Conservation (phyloP, 768 basidiomycete genomes). For the Kwoniella sp. region DNA sequence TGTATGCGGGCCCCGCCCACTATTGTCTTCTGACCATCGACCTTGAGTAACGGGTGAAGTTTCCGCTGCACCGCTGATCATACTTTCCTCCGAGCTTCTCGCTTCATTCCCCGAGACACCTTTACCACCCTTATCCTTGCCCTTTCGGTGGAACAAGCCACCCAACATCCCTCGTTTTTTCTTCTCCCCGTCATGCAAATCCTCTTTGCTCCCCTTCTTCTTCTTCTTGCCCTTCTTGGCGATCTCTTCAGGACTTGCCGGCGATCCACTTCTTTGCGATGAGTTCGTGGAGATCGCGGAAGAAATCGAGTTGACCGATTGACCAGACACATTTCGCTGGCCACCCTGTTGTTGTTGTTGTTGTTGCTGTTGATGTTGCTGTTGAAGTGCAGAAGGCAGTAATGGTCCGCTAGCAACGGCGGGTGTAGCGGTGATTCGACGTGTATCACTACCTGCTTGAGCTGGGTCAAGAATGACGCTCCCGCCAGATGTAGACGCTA, state of each 20-base stretch:
- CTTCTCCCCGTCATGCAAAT: constrained; percentile 37
- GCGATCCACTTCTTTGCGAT: constrained; percentile 23
- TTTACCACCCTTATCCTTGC: constrained; percentile 70
- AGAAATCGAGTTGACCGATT: constrained; percentile 56
- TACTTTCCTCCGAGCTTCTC: constrained; percentile 51
- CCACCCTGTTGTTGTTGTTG: constrained; percentile 14
- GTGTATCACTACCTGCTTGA: constrained; percentile 68
- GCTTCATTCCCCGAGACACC: constrained; percentile 58
- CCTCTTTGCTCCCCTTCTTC: constrained; percentile 38
- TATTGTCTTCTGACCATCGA: constrained; percentile 32
- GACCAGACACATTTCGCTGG: constrained; percentile 60
- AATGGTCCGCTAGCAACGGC: constrained; percentile 61
- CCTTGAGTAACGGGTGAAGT: constrained; percentile 28
- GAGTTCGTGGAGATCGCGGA: constrained; percentile 36
- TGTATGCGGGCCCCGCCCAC: not conserved
- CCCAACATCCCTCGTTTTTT: constrained; percentile 69
- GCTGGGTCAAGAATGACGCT: constrained; percentile 64
- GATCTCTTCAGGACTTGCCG: constrained; percentile 51
- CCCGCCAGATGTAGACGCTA: constrained; percentile 19
- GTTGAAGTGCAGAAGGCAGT: constrained; percentile 37
- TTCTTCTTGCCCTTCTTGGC: constrained; percentile 62
- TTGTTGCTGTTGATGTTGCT: constrained; percentile 32
- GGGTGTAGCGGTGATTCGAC: constrained; percentile 76
- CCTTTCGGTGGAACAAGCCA: constrained; percentile 67
- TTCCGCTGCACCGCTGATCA: constrained; percentile 34